Conservation (phyloP, 2,329 filamentous ascomycete species). For the Clarireedia paspali region DNA sequence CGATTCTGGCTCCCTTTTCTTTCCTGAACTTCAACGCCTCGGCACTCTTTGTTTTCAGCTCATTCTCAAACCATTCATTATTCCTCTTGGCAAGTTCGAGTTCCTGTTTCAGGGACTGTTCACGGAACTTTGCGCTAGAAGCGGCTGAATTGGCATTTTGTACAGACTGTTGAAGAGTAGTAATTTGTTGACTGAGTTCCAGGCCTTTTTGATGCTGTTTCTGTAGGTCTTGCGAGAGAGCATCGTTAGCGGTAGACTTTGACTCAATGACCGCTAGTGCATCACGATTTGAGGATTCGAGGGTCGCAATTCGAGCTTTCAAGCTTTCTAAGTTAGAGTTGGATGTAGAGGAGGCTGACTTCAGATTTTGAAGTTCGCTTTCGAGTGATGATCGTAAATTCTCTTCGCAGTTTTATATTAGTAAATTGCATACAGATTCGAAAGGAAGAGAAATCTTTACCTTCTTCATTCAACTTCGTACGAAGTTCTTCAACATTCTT, state of each 20-base stretch:
- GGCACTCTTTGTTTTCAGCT: slow-evolving; percentile 81
- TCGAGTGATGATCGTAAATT: slow-evolving; percentile 67
- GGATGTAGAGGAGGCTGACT: slow-evolving; percentile 66
- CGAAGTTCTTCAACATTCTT: slow-evolving; percentile 77
- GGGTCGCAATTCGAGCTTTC: slow-evolving; percentile 72
- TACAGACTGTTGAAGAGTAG: slow-evolving; percentile 71
- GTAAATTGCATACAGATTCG: neutral
- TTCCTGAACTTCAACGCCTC: slow-evolving; percentile 89
- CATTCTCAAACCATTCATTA: slow-evolving; percentile 86
- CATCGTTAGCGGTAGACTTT: slow-evolving; percentile 80
- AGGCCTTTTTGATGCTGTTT: slow-evolving; percentile 84
- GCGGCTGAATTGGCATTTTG: slow-evolving; percentile 75
- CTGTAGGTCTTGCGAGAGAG: slow-evolving; percentile 76
- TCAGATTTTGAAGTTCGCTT: slow-evolving; percentile 72
- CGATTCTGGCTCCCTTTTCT: slow-evolving; percentile 84
- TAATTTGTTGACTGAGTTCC: slow-evolving; percentile 75
- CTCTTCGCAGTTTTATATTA: slow-evolving; percentile 44
- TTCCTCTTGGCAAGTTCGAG: slow-evolving; percentile 81
- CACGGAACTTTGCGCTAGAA: slow-evolving; percentile 78
- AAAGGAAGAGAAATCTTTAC: slow-evolving; percentile 40
- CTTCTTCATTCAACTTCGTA: slow-evolving; percentile 74
- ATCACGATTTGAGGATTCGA: slow-evolving; percentile 89
- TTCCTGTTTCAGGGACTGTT: slow-evolving; percentile 85
- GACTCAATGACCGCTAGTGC: slow-evolving; percentile 83
- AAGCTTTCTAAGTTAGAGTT: slow-evolving; percentile 69